Evolutionary conservation across 2,329 filamentous ascomycete genomes (phyloP).

Genomic region (Penicillium janthinellum): DNA sequence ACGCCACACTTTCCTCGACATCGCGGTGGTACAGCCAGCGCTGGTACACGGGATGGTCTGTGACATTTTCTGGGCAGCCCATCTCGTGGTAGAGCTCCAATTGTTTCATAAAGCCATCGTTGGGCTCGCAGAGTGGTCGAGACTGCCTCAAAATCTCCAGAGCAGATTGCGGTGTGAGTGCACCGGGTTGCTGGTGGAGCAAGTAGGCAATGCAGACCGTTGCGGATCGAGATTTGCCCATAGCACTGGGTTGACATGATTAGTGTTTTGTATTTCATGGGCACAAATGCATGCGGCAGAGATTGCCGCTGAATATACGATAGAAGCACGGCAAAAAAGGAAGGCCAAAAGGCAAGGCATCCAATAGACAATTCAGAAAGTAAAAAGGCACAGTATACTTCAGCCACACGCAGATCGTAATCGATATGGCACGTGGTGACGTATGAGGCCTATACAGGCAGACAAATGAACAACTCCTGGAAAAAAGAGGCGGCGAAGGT

Average conservation of each 20-base stretch:
- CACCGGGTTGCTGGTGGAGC: constrained; percentile 62
- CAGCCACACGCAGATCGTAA: constrained; percentile 19
- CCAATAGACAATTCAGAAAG: constrained; percentile 2
- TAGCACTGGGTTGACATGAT: constrained; percentile 67
- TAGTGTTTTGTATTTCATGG: constrained; percentile 8
- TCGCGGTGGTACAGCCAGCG: constrained; percentile 71
- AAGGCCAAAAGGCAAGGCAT: background rate
- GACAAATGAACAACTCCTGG: background rate
- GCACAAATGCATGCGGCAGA: background rate
- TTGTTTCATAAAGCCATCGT: constrained; percentile 88
- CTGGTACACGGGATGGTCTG: constrained; percentile 75
- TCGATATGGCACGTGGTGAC: constrained; percentile 16
- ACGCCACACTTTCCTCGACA: constrained; percentile 67
- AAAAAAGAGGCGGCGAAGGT: background rate
- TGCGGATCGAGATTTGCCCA: constrained; percentile 93
- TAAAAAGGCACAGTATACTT: constrained; percentile 6
- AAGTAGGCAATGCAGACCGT: constrained; percentile 83
- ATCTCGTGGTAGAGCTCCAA: constrained; percentile 85
- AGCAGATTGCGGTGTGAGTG: constrained; percentile 63
- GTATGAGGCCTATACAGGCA: constrained; percentile 13
- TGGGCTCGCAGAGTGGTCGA: constrained; percentile 82
- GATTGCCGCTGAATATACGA: background rate
- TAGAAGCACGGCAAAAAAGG: background rate
- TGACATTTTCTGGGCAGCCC: constrained; percentile 72
- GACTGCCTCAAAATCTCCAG: constrained; percentile 69